phyloP scores from a whole-genome alignment of 176 grass and related monocot species.

The Carex pumila region DNA sequence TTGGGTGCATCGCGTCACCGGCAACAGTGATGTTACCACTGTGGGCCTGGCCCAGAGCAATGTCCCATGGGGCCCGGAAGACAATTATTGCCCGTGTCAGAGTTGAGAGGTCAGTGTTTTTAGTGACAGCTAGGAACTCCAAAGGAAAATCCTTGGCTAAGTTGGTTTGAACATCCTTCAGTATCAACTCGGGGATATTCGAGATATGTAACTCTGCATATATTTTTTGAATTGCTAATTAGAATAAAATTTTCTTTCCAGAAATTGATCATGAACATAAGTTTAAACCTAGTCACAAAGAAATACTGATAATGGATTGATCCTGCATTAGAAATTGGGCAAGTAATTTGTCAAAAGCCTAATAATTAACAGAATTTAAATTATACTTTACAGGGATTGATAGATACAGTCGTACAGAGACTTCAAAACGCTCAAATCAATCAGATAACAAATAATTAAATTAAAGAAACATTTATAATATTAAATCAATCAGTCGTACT shows the following conservation, averaged over 20 bases:
- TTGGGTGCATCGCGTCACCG: conserved; percentile 56
- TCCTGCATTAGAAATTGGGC: neutral
- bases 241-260: neutral
- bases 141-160: conserved; percentile 26
- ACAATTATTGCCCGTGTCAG: conserved; percentile 43
- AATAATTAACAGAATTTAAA: neutral
- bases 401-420: neutral
- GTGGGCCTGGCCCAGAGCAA: conserved; percentile 13
- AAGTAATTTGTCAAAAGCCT: neutral
- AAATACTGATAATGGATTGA: no score
- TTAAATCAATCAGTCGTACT: no score
- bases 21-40: conserved; percentile 25
- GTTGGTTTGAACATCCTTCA: conserved; percentile 34
- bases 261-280: neutral
- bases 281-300: neutral
- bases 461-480: neutral
- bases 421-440: neutral
- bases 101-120: conserved; percentile 17
- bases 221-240: neutral
- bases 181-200: conserved; percentile 1
- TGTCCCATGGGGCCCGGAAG: conserved; percentile 27
- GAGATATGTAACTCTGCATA: conserved; percentile 1
- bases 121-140: conserved; percentile 39
- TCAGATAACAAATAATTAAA: neutral
- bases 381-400: neutral